Conservation (phyloP, 176 grass and related monocot genomes). For the Themeda triandra region DNA sequence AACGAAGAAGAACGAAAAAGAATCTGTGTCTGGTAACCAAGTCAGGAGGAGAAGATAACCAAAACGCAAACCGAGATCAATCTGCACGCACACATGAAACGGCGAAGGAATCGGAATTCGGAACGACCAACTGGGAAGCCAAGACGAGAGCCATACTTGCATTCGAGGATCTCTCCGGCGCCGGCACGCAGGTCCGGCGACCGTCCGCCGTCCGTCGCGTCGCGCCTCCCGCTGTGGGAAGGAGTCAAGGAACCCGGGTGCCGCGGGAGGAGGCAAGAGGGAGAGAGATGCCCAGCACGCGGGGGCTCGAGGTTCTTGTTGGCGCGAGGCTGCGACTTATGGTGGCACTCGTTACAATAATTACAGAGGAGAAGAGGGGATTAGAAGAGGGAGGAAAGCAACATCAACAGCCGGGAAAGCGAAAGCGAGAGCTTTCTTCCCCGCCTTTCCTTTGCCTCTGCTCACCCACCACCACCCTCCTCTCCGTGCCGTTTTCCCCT, state of each 20-base stretch:
- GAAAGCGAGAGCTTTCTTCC: conserved; percentile 48
- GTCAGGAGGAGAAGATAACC: background rate
- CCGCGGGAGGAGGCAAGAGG: background rate
- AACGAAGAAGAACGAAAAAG: conserved; percentile 14
- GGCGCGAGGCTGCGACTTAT: background rate
- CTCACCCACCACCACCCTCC: conserved; percentile 27
- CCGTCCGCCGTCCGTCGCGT: background rate
- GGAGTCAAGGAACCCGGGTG: background rate
- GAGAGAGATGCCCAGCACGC: background rate
- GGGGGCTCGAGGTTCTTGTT: background rate
- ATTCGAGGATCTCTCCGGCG: background rate
- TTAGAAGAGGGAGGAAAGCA: conserved; percentile 32
- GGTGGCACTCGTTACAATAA: conserved; percentile 21
- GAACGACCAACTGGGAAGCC: background rate
- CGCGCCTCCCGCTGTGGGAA: background rate
- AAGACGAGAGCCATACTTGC: conserved; percentile 1
- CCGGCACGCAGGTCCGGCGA: background rate
- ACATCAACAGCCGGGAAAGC: conserved; percentile 45
- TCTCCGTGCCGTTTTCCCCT: background rate
- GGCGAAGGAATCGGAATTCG: background rate
- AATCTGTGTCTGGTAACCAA: background rate
- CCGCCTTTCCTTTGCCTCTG: background rate
- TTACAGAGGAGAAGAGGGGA: conserved; percentile 24
- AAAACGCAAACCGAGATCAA: background rate
- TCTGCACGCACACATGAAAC: background rate